Conservation (phyloP, 805 yeast species). For the Suhomyces faveliae region DNA sequence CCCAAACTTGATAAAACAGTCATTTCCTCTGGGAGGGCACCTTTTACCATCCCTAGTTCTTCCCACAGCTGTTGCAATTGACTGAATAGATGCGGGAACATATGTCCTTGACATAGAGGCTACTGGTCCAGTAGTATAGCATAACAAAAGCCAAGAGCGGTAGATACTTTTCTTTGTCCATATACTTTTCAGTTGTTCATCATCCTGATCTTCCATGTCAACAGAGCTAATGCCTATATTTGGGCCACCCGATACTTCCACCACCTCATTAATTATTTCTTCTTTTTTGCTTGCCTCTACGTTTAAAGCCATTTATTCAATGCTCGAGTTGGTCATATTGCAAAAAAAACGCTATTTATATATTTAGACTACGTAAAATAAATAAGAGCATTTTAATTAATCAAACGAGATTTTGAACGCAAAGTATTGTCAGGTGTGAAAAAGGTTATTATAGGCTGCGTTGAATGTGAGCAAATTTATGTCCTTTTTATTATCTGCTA, state of each 20-base stretch:
- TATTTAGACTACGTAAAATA: background rate
- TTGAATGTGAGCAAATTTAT: background rate
- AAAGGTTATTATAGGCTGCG: background rate
- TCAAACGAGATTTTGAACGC: background rate
- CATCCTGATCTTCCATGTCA: conserved; percentile 4
- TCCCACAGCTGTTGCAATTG: conserved; percentile 33
- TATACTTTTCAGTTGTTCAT: conserved; percentile 1
- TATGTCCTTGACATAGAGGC: conserved; percentile 41
- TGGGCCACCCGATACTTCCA: background rate
- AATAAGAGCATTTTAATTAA: background rate
- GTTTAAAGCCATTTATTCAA: background rate
- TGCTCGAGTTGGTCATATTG: background rate
- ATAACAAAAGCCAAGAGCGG: conserved; percentile 36
- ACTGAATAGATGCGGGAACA: conserved; percentile 41
- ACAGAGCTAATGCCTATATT: background rate
- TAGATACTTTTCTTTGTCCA: conserved; percentile 21
- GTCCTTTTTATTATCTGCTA: background rate
- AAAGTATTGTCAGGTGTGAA: background rate
- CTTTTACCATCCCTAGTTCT: conserved; percentile 18
- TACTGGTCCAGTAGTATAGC: conserved; percentile 43
- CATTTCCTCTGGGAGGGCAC: conserved; percentile 31
- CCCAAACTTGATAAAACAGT: conserved; percentile 39
- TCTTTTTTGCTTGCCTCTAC: background rate
- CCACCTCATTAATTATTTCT: background rate
- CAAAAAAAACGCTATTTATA: background rate